These are phyloP conservation scores for Juncus effusus DNA, from an alignment of 176 grass and related monocot genomes.

Conservation along the genomic window DNA sequence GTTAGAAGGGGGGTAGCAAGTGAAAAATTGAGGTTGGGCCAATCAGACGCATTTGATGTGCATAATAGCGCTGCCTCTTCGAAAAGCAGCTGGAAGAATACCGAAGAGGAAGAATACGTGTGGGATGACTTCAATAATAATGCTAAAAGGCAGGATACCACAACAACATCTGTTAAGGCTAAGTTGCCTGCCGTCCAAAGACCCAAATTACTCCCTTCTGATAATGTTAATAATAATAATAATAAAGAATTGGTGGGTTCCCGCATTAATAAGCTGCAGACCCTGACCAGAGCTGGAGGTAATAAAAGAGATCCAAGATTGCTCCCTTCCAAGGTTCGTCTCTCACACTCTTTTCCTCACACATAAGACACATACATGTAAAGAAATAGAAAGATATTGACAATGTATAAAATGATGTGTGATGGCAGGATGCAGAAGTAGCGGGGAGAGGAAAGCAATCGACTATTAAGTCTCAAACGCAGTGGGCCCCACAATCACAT, in stretches of 20 bases:
- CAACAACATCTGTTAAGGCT: slow-evolving; percentile 31
- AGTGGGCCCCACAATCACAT: slow-evolving; percentile 4
- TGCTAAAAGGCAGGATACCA: slow-evolving; percentile 53
- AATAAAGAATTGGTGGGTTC: slow-evolving; percentile 12
- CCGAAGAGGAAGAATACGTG: slow-evolving; percentile 93
- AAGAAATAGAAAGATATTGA: not conserved
- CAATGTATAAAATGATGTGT: slow-evolving; percentile 4
- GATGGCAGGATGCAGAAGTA: slow-evolving; percentile 13
- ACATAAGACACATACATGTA: not conserved
- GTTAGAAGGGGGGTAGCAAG: slow-evolving; percentile 4
- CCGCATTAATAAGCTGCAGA: slow-evolving; percentile 1
- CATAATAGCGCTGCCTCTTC: slow-evolving; percentile 29
- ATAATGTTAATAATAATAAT: slow-evolving; percentile 22
- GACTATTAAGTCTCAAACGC: not conserved
- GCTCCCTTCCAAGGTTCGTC: slow-evolving; percentile 24
- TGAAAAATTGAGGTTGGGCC: slow-evolving; percentile 13
- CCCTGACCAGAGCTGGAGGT: not conserved
- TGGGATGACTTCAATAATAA: slow-evolving; percentile 70
- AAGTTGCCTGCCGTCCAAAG: slow-evolving; percentile 48
- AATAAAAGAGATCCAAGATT: slow-evolving; percentile 18
- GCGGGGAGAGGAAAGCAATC: slow-evolving; percentile 15
- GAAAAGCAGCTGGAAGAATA: slow-evolving; percentile 76
- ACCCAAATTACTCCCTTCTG: slow-evolving; percentile 34
- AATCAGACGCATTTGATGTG: slow-evolving; percentile 36
- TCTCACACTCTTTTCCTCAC: slow-evolving; percentile 1